A percentile compares a stretch with the other conserved stretches of the same genome.
Evolutionary conservation across 2,329 filamentous ascomycete genomes (phyloP).

Genomic region (Apiospora kogelbergensis): DNA sequence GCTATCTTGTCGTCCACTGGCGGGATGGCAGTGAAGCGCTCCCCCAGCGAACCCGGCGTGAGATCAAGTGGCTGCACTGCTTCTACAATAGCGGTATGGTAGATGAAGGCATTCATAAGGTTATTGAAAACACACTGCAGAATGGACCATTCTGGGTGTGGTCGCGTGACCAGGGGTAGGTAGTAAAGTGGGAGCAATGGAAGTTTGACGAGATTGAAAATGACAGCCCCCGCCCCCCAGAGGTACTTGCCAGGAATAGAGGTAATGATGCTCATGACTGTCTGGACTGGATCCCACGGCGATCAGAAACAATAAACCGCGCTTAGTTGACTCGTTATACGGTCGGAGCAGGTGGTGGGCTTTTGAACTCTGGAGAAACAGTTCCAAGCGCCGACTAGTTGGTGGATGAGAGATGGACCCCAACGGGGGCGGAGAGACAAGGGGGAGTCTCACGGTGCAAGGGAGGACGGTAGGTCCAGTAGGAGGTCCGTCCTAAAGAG

Average conservation of each 20-base stretch:
- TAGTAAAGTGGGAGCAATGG: constrained; percentile 5
- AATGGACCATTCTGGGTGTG: constrained; percentile 8
- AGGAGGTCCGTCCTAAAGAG: too few species aligned
- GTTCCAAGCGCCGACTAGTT: too few species aligned
- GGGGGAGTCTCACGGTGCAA: too few species aligned
- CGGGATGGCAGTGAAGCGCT: not conserved
- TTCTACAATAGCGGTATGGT: constrained; percentile 1
- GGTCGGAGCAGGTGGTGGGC: too few species aligned
- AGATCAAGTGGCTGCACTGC: not conserved
- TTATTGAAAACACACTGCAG: constrained; percentile 1
- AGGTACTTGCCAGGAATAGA: not conserved
- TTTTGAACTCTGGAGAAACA: too few species aligned
- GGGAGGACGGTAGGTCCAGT: too few species aligned
- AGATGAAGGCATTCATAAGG: constrained; percentile 8
- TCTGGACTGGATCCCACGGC: not conserved
- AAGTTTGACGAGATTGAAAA: not conserved
- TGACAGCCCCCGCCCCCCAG: not conserved
- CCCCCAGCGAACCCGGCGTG: not conserved
- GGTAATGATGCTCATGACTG: not conserved
- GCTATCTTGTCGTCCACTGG: not conserved
- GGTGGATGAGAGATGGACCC: too few species aligned
- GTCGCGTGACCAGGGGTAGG: not conserved
- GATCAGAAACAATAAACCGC: not conserved
- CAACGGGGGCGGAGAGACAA: too few species aligned
- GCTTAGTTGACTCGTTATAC: too few species aligned